Evolutionary conservation across 1,284 basidiomycete species (phyloP).

Genomic region (Ustilago lituana): DNA sequence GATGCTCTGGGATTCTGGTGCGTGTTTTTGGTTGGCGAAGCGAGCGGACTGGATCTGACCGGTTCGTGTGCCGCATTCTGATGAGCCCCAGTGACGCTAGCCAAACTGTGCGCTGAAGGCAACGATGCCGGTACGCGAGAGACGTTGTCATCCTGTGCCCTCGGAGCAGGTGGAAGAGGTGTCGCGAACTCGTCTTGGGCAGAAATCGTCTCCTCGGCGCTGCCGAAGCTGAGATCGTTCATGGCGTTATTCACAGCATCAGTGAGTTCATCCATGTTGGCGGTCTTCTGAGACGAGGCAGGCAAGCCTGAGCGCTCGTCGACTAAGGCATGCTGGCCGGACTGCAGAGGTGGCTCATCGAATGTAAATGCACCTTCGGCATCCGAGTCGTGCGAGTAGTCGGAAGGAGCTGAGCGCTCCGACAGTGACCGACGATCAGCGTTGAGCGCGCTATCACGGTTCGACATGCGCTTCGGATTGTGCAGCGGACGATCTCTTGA

Average conservation of each 20-base stretch:
- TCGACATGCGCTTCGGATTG: constrained; percentile 37
- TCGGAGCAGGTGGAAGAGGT: constrained; percentile 17
- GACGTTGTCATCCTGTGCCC: constrained; percentile 7
- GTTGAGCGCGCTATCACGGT: constrained; percentile 5
- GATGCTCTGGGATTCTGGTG: constrained; percentile 8
- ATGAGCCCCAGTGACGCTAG: constrained; percentile 17
- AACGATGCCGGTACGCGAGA: constrained; percentile 16
- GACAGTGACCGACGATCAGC: constrained; percentile 20
- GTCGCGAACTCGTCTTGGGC: constrained; percentile 32
- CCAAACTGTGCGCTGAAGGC: constrained; percentile 27
- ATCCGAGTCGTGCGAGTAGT: constrained; percentile 46
- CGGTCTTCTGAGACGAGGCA: constrained; percentile 5
- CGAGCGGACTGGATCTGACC: constrained; percentile 10
- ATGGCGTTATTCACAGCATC: constrained; percentile 54
- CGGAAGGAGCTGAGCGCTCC: constrained; percentile 39
- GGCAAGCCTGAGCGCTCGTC: not conserved
- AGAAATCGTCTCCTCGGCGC: constrained; percentile 29
- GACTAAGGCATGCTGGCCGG: not conserved
- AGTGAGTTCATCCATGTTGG: constrained; percentile 51
- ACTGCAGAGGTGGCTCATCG: constrained; percentile 4
- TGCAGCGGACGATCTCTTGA: constrained; percentile 33
- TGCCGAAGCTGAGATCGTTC: constrained; percentile 57
- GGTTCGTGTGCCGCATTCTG: constrained; percentile 2
- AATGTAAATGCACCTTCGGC: constrained; percentile 19
- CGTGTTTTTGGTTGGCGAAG: constrained; percentile 11